Conservation (phyloP, 139 green algal species). For the Coelastrella sp. region DNA sequence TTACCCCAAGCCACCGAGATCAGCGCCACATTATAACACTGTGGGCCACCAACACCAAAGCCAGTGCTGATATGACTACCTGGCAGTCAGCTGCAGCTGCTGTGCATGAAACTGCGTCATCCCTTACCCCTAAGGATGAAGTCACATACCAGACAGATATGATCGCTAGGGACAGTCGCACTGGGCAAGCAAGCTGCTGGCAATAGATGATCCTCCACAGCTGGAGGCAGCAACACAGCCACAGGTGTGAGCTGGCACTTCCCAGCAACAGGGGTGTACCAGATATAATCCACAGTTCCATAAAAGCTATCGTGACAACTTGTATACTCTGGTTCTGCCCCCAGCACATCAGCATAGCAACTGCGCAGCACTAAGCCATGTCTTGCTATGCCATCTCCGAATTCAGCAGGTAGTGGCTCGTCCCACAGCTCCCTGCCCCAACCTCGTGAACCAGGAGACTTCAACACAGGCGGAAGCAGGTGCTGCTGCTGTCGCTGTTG, state of each 20-base stretch:
- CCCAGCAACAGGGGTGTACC: slow-evolving; percentile 22
- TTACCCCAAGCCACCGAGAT: no score
- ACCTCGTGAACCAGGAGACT: neutral
- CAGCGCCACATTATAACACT: no score
- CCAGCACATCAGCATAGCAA: slow-evolving; percentile 52
- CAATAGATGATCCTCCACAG: slow-evolving; percentile 19
- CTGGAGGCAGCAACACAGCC: slow-evolving; percentile 51
- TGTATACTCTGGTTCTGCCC: slow-evolving; percentile 20
- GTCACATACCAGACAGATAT: slow-evolving; percentile 53
- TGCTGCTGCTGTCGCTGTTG: slow-evolving; percentile 25
- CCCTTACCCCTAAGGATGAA: slow-evolving; percentile 17
- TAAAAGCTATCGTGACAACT: slow-evolving; percentile 31
- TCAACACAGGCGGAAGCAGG: neutral
- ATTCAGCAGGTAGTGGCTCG: slow-evolving; percentile 37
- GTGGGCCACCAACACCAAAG: no score
- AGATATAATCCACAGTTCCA: slow-evolving; percentile 67
- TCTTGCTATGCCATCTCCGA: slow-evolving; percentile 43
- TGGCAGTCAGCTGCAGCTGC: no score
- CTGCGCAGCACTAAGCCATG: slow-evolving; percentile 55
- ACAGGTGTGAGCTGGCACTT: neutral
- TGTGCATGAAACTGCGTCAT: no score
- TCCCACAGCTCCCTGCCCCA: slow-evolving; percentile 31
- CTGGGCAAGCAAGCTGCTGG: slow-evolving; percentile 48
- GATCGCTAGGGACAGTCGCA: slow-evolving; percentile 48
- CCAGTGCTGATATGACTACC: no score